Percentiles rank a stretch among this genome's conserved stretches.
Evolutionary conservation across 2,329 filamentous ascomycete genomes (phyloP).

Genomic region (Nemania sp.): DNA sequence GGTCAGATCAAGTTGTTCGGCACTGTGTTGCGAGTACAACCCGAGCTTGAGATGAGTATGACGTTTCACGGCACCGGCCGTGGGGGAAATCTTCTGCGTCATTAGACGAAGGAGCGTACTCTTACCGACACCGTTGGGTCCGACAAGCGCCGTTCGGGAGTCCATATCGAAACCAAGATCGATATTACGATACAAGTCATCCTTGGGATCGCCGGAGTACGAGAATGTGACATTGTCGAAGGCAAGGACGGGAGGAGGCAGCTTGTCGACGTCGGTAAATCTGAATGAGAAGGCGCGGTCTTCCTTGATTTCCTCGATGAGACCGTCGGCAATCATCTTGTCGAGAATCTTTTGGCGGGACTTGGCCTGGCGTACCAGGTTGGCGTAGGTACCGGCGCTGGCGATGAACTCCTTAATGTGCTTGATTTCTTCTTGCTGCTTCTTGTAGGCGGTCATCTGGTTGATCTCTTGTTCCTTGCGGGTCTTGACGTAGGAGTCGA

Average conservation of each 20-base stretch:
- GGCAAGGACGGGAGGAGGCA: constrained; percentile 94
- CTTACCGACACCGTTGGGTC: constrained; percentile 98
- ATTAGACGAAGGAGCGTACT: constrained; percentile 94
- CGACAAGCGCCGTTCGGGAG: constrained; percentile 93
- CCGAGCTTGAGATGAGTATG: constrained; percentile 99
- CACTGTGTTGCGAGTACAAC: constrained; percentile 97
- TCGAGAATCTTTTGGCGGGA: constrained; percentile 99
- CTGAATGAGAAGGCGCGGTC: constrained; percentile 96
- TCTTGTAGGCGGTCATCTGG: constrained; percentile 98
- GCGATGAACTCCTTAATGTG: constrained; percentile 99
- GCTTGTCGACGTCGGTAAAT: constrained; percentile 98
- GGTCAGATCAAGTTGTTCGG: constrained; percentile 96
- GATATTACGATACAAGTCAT: constrained; percentile 94
- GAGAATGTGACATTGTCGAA: constrained; percentile 98
- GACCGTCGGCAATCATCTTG: constrained; percentile 99
- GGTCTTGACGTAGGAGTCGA: constrained; percentile 97
- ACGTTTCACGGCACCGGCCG: constrained; percentile 77
- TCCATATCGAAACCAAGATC: constrained; percentile 99
- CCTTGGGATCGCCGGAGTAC: constrained; percentile 85
- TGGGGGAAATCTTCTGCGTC: constrained; percentile 92
- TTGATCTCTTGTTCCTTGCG: constrained; percentile 92
- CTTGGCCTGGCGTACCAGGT: constrained; percentile 98
- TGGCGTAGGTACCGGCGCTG: constrained; percentile 98
- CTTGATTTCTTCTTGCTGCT: constrained; percentile 98
- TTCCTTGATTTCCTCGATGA: constrained; percentile 85